Percentiles rank a stretch among this genome's conserved stretches.
These are phyloP conservation scores for Leccinum ochraceum DNA, from an alignment of 768 basidiomycete genomes.

Conservation along the genomic window DNA sequence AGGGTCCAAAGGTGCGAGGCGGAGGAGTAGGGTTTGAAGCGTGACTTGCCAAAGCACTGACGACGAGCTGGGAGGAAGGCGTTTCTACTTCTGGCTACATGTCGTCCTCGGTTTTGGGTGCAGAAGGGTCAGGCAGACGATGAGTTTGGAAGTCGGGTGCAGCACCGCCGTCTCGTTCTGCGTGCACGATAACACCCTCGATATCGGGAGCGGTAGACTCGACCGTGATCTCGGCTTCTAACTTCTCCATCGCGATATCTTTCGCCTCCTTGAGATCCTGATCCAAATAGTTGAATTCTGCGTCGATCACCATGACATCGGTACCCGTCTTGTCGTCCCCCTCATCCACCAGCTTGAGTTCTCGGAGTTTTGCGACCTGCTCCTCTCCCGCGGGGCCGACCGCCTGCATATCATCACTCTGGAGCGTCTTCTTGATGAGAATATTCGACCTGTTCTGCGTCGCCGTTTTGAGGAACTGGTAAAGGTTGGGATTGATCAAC, in stretches of 20 bases:
- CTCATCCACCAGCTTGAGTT: slow-evolving; percentile 76
- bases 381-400: slow-evolving; percentile 87
- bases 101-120: slow-evolving; percentile 33
- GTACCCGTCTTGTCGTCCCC: slow-evolving; percentile 41
- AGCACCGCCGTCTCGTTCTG: slow-evolving; percentile 20
- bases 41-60: slow-evolving; percentile 21
- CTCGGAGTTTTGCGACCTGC: slow-evolving; percentile 76
- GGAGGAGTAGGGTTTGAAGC: slow-evolving; percentile 28
- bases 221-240: slow-evolving; percentile 31
- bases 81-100: slow-evolving; percentile 19
- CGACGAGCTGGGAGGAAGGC: slow-evolving; percentile 22
- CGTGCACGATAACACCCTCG: slow-evolving; percentile 50
- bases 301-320: slow-evolving; percentile 52
- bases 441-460: slow-evolving; percentile 69
- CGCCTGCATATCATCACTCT: slow-evolving; percentile 79
- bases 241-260: slow-evolving; percentile 25
- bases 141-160: slow-evolving; percentile 4
- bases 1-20: slow-evolving; percentile 84
- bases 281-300: slow-evolving; percentile 16
- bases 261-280: slow-evolving; percentile 29
- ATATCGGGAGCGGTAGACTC: slow-evolving; percentile 32
- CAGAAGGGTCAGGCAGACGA: slow-evolving; percentile 27
- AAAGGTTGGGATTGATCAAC: slow-evolving; percentile 35
- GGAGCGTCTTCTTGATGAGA: slow-evolving; percentile 58
- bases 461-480: slow-evolving; percentile 38